Evolutionary conservation across 169 alveolate genomes (phyloP).

Genomic region (Cryptosporidium muris): DNA sequence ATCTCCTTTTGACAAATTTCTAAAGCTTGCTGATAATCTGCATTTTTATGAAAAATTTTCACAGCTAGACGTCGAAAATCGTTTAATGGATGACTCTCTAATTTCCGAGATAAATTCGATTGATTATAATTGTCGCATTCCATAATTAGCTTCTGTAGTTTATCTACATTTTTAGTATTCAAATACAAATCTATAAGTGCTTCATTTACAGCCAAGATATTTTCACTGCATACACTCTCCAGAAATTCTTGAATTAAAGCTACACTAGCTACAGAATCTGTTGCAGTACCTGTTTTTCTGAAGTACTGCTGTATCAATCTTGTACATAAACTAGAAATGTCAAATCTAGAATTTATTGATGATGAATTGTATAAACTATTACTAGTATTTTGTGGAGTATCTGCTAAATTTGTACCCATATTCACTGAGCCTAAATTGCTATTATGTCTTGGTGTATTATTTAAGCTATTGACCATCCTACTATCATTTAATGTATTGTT

Average conservation of each 20-base stretch:
- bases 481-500: constrained; percentile 1
- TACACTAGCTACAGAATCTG: constrained; percentile 70
- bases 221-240: constrained; percentile 55
- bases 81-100: constrained; percentile 94
- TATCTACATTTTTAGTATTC: constrained; percentile 95
- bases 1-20: constrained; percentile 89
- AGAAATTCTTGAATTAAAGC: constrained; percentile 54
- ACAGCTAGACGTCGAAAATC: constrained; percentile 98
- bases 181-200: constrained; percentile 96
- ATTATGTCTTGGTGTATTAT: too few relatives aligned
- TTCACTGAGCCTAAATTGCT: too few relatives aligned
- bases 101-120: constrained; percentile 86
- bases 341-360: constrained; percentile 87
- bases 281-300: constrained; percentile 66
- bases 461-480: background rate
- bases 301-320: constrained; percentile 58
- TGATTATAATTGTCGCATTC: constrained; percentile 96
- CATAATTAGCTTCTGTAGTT: constrained; percentile 90
- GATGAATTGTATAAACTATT: constrained; percentile 72
- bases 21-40: constrained; percentile 89
- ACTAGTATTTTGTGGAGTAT: background rate
- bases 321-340: constrained; percentile 37
- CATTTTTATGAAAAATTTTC: constrained; percentile 87
- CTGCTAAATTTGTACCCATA: too few relatives aligned
- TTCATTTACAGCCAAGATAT: constrained; percentile 91